Conservation (phyloP, 441 rosid genomes). For the Manihot esculenta region DNA sequence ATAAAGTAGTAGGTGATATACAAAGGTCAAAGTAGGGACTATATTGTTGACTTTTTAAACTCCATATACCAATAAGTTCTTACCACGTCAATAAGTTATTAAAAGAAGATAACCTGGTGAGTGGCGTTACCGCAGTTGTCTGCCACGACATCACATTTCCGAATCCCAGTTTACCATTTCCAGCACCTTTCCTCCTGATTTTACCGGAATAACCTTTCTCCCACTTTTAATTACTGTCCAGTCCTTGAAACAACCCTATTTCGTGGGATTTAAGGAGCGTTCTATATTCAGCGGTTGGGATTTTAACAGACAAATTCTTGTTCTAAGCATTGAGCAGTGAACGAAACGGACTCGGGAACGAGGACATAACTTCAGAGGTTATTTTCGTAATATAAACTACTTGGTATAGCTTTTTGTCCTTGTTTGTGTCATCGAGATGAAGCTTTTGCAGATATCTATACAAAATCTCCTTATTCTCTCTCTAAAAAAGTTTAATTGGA, state of each 20-base stretch:
- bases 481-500: slow-evolving; percentile 6
- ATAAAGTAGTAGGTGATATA: neutral
- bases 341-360: too few relatives aligned
- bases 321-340: too few relatives aligned
- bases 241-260: too few relatives aligned
- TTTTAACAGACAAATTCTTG: too few relatives aligned
- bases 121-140: slow-evolving; percentile 38
- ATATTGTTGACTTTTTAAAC: neutral
- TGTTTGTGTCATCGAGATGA: slow-evolving; percentile 29
- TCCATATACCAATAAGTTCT: slow-evolving; percentile 5
- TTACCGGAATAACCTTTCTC: slow-evolving; percentile 5
- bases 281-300: neutral
- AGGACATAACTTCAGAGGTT: neutral
- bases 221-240: neutral
- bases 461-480: neutral
- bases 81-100: slow-evolving; percentile 10
- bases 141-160: slow-evolving; percentile 33
- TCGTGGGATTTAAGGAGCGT: too few relatives aligned
- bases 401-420: neutral
- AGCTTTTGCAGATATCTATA: slow-evolving; percentile 41
- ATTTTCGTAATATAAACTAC: neutral
- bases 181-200: neutral
- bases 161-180: too few relatives aligned
- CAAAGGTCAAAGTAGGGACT: slow-evolving; percentile 18
- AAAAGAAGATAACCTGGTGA: slow-evolving; percentile 22